Percentiles rank a stretch among this genome's conserved stretches.
Conservation (phyloP, 331 rosid species). For the Rhamnella rubrinervis region DNA sequence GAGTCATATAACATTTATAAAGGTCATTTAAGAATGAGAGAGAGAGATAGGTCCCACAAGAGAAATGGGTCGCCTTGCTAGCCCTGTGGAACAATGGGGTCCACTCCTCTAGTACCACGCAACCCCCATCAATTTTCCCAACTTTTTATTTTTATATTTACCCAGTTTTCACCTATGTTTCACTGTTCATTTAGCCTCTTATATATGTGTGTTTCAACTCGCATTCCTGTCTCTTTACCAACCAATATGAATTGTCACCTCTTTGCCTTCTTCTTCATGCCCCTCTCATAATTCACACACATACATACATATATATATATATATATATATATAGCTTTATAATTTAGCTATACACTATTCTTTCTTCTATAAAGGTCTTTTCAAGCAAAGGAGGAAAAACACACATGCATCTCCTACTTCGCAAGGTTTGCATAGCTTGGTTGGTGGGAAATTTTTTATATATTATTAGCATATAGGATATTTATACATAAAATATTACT, state of each 20-base stretch:
- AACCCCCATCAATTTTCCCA: conserved; percentile 25
- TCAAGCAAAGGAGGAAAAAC: too few species aligned
- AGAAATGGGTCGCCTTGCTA: conserved; percentile 43
- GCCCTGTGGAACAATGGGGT: conserved; percentile 26
- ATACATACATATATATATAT: too few species aligned
- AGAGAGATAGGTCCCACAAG: conserved; percentile 31
- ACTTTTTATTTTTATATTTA: not conserved
- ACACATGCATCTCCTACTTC: not conserved
- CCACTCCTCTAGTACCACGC: conserved; percentile 41
- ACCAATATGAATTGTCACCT: conserved; percentile 10
- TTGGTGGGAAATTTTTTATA: conserved; percentile 19
- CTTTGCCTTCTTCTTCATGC: not conserved
- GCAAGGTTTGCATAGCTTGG: conserved; percentile 13
- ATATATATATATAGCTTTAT: not conserved
- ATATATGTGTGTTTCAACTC: not conserved
- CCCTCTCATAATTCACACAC: too few species aligned
- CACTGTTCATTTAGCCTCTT: conserved; percentile 18
- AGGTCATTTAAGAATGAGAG: conserved; percentile 8
- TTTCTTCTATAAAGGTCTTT: too few species aligned
- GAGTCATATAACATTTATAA: conserved; percentile 50
- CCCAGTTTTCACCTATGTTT: conserved; percentile 3
- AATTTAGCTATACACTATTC: not conserved
- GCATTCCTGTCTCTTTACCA: conserved; percentile 12
- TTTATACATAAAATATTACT: not conserved
- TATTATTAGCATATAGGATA: not conserved